Evolutionary conservation across 1,139 yeast genomes (phyloP).

Genomic region (Geotrichum restrictum): DNA sequence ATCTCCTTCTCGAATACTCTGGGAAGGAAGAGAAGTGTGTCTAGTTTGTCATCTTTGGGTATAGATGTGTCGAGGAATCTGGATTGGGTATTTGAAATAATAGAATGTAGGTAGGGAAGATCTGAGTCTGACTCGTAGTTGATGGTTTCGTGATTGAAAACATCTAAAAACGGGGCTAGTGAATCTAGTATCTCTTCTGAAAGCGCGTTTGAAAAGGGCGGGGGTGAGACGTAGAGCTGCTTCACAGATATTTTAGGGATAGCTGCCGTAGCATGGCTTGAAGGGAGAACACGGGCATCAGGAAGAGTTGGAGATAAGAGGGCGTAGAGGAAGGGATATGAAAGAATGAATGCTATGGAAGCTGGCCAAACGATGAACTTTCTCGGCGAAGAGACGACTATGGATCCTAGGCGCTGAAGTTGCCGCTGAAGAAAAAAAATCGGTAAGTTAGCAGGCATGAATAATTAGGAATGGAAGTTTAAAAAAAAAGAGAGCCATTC

Average conservation of each 20-base stretch:
- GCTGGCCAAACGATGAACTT: conserved; percentile 51
- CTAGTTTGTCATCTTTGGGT: conserved; percentile 6
- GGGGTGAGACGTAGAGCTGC: conserved; percentile 39
- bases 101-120: conserved; percentile 21
- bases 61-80: neutral
- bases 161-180: conserved; percentile 19
- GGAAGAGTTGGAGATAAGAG: conserved; percentile 29
- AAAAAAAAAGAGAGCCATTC: neutral
- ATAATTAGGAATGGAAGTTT: neutral
- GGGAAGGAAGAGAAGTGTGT: conserved; percentile 16
- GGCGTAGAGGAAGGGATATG: conserved; percentile 49
- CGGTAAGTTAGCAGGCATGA: neutral
- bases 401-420: conserved; percentile 18
- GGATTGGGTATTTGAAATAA: neutral
- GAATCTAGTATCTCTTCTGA: conserved; percentile 14
- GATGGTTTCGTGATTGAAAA: neutral
- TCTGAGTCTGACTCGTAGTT: neutral
- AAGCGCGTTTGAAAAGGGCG: conserved; percentile 22
- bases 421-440: conserved; percentile 18
- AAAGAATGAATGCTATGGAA: conserved; percentile 47
- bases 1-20: conserved; percentile 12
- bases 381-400: conserved; percentile 36
- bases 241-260: conserved; percentile 29
- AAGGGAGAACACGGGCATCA: conserved; percentile 15
- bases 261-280: conserved; percentile 11